A percentile compares a stretch with the other conserved stretches of the same genome.
Evolutionary conservation across 306 rosid genomes (phyloP).

Genomic region (Clitoria ternatea): DNA sequence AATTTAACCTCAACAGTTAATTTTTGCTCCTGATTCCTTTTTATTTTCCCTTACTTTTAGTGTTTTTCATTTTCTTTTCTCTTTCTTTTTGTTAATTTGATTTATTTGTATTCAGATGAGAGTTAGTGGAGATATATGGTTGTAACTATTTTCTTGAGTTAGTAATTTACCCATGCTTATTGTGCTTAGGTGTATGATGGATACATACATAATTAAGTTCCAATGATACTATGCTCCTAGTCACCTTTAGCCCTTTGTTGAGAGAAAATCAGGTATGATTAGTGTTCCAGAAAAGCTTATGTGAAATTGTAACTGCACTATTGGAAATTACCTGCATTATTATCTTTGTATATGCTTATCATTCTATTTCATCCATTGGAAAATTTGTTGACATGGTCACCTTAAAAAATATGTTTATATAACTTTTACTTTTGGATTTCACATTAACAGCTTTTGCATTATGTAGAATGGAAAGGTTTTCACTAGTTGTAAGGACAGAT

Average conservation of each 20-base stretch:
- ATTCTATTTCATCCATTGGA: not conserved
- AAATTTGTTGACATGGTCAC: not conserved
- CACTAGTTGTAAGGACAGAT: constrained; percentile 88
- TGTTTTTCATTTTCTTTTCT: too few species aligned
- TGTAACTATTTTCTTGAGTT: constrained; percentile 16
- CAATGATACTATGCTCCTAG: constrained; percentile 97
- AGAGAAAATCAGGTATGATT: constrained; percentile 82
- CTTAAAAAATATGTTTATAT: not conserved
- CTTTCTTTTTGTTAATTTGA: not conserved
- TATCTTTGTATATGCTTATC: not conserved
- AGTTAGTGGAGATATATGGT: not conserved
- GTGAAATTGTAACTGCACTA: not conserved
- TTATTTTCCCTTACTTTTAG: too few species aligned
- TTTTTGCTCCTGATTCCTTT: too few species aligned
- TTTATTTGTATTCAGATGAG: too few species aligned
- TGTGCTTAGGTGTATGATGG: constrained; percentile 84
- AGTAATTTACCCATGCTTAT: constrained; percentile 86
- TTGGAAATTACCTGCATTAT: not conserved
- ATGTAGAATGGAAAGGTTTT: constrained; percentile 84
- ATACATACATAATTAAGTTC: constrained; percentile 92
- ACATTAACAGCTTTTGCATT: constrained; percentile 3
- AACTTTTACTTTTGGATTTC: constrained; percentile 6
- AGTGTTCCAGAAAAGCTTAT: not conserved
- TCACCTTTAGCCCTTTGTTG: constrained; percentile 89
- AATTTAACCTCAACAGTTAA: too few species aligned